phyloP scores from a whole-genome alignment of 1,139 yeast species.

The Yamadazyma siamensis region DNA sequence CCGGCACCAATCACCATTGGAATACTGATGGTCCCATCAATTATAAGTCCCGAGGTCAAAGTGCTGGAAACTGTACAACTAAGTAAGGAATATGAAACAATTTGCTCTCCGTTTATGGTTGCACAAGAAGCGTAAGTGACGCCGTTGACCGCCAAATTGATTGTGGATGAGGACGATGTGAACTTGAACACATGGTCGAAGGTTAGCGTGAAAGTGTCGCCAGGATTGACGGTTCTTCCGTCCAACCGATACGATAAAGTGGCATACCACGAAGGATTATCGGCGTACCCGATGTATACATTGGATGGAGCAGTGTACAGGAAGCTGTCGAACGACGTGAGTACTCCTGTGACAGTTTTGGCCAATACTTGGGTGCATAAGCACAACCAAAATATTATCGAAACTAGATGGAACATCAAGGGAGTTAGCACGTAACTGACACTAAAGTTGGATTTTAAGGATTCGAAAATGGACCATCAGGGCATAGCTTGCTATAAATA shows the following conservation, averaged over 20 bases:
- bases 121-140: constrained; percentile 25
- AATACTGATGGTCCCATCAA: constrained; percentile 21
- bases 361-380: too few species aligned
- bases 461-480: too few species aligned
- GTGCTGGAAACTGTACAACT: constrained; percentile 20
- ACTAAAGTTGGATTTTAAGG: too few species aligned
- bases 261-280: constrained; percentile 23
- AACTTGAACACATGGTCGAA: constrained; percentile 32
- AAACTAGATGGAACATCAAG: too few species aligned
- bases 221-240: constrained; percentile 19
- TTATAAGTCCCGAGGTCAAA: constrained; percentile 13
- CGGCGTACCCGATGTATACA: constrained; percentile 2
- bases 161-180: constrained; percentile 15
- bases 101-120: constrained; percentile 19
- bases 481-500: too few species aligned
- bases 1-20: constrained; percentile 30
- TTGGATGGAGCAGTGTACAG: constrained; percentile 2
- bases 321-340: constrained; percentile 7
- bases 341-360: constrained; percentile 6
- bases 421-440: too few species aligned
- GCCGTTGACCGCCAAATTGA: constrained; percentile 17
- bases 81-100: constrained; percentile 21
- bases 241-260: constrained; percentile 22
- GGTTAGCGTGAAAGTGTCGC: constrained; percentile 30
- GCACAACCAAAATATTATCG: too few species aligned